A percentile compares a stretch with the other conserved stretches of the same genome.
Conservation (phyloP, 2,329 filamentous ascomycete genomes). For the Thyridium curvatum region DNA sequence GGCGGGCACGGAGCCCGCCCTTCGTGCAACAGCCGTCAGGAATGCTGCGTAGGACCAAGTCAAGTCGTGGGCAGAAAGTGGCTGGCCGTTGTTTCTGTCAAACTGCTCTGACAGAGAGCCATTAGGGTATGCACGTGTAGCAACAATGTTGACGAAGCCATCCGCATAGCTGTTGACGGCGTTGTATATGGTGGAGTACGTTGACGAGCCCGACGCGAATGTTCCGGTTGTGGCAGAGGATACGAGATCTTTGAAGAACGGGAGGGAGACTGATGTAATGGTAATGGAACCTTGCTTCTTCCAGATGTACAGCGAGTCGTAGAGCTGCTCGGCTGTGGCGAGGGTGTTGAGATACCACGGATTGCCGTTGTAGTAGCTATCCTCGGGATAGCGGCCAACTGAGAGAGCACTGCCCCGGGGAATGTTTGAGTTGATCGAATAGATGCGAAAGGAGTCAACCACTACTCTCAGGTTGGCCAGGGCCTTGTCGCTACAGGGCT, state of each 20-base stretch:
- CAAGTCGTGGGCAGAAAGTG: constrained; percentile 58
- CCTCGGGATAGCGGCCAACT: constrained; percentile 64
- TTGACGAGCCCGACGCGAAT: constrained; percentile 41
- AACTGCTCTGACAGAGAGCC: constrained; percentile 67
- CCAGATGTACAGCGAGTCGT: constrained; percentile 71
- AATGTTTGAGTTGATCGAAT: constrained; percentile 63
- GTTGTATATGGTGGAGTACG: constrained; percentile 48
- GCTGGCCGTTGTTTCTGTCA: constrained; percentile 42
- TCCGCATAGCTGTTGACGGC: constrained; percentile 54
- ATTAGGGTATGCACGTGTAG: constrained; percentile 52
- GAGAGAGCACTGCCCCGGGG: constrained; percentile 51
- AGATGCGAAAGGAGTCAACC: constrained; percentile 71
- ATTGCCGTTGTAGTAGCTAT: constrained; percentile 71
- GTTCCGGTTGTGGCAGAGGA: constrained; percentile 54
- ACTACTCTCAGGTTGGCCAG: constrained; percentile 72
- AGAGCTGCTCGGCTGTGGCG: constrained; percentile 74
- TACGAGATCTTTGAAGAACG: constrained; percentile 65
- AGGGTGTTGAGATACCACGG: constrained; percentile 76
- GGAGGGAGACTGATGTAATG: constrained; percentile 57
- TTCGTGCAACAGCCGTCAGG: constrained; percentile 54
- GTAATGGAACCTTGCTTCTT: constrained; percentile 54
- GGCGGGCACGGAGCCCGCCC: constrained; percentile 46
- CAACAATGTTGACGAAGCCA: constrained; percentile 55
- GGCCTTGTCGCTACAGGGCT: constrained; percentile 65
- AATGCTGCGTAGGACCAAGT: constrained; percentile 72